Base-by-base conservation (phyloP, 192 early-diverging fungal genomes). In the Rhizophagus clarus region DNA sequence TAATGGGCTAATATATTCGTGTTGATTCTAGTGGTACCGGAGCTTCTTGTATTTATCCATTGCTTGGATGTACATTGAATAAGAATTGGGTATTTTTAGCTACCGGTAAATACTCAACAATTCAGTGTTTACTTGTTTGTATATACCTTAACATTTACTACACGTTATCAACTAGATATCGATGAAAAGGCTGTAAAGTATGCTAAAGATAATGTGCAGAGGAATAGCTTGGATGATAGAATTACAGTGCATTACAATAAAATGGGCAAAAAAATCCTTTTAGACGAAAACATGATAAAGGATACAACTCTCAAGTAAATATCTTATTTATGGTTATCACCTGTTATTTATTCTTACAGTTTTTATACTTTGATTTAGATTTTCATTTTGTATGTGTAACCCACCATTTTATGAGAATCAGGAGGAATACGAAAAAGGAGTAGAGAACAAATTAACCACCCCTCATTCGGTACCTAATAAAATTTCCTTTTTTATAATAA, bases 21-120 rank as follows among this genome's bases (percentile, higher is more conserved):
- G 12, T 22, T 74, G 17, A 49, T 22, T 34, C 12, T 74, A 95
- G 92, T 73, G 96, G 96, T 15, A 93, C 94, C 9, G 96, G 96
- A 0, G 94, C 96, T 0, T 96, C 95, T 6, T 96, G 96, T 71
- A 96, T 98, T 8, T 98, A 98, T 81, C 96, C 96, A 3, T 83
- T 98, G 17, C 81, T 98, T 15, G 95, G 91, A 12, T 91, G 90
- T 64, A 80, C 81, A 0, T 72, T 81, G 0, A 88, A 96, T 71
- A 64, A 80, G 47, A 77, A 79, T n/a, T 93, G 93, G 89, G 37
- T 61, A 42, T 95, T 97, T 81, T 70, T 95, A 1, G 96, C 87
- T 9, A 93, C 94, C 34, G 92, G 92, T 91, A 86, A 67, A 42
- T 69, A 9, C 0, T 28, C 31, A 37, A 37, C 10, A n/a, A 67